phyloP scores from a whole-genome alignment of 345 rosid genomes.

The Hirschfeldia incana region DNA sequence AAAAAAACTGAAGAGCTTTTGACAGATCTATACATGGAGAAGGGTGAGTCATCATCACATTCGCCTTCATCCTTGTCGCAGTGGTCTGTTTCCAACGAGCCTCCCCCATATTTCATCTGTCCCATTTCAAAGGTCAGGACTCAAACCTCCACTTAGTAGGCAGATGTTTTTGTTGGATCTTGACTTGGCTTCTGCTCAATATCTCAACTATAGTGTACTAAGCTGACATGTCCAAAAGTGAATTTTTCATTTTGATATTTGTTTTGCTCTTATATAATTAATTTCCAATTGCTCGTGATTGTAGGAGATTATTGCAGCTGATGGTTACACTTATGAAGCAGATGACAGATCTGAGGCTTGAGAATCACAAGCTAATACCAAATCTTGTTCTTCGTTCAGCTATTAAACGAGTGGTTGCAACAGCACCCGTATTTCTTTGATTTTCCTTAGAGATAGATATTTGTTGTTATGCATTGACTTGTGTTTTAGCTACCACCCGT shows the following conservation, averaged over 20 bases:
- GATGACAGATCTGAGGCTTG: constrained; percentile 61
- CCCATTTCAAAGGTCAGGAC: constrained; percentile 46
- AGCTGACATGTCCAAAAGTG: background rate
- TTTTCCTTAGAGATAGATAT: constrained; percentile 1
- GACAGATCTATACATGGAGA: constrained; percentile 17
- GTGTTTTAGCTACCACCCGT: background rate
- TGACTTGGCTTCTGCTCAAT: no score
- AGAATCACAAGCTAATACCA: constrained; percentile 52
- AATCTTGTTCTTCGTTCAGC: constrained; percentile 72
- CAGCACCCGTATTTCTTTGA: constrained; percentile 26
- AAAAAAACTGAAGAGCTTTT: constrained; percentile 33
- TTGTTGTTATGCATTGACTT: constrained; percentile 23
- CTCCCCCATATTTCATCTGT: constrained; percentile 44
- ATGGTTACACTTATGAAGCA: constrained; percentile 79
- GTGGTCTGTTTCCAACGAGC: constrained; percentile 34
- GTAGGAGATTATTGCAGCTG: constrained; percentile 87
- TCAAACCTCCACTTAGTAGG: background rate
- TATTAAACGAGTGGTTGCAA: constrained; percentile 61
- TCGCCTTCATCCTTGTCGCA: constrained; percentile 27
- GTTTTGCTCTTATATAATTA: background rate
- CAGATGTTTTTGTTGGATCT: background rate
- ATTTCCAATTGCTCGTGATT: constrained; percentile 22
- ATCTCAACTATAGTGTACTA: no score
- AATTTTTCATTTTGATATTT: background rate
- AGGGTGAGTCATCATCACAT: constrained; percentile 36